Conservation (phyloP, 2,329 filamentous ascomycete genomes). For the Xylariaceae sp. region DNA sequence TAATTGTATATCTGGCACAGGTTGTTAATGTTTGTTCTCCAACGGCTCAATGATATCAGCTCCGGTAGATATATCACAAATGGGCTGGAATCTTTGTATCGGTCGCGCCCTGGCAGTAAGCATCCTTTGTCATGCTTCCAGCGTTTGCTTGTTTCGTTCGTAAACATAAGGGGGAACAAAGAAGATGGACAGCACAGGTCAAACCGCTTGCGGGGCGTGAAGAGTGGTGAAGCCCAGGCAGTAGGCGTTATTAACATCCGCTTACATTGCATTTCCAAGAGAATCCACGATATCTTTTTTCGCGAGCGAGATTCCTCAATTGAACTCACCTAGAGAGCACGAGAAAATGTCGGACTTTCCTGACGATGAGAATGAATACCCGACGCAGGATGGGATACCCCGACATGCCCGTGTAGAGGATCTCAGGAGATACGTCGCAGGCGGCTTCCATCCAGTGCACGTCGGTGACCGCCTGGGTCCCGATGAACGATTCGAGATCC, state of each 20-base stretch:
- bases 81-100: not conserved
- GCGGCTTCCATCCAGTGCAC: slow-evolving; percentile 11
- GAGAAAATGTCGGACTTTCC: not conserved
- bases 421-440: slow-evolving; percentile 1
- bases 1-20: not conserved
- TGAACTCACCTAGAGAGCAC: no score
- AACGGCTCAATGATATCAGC: not conserved
- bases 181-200: not conserved
- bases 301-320: not conserved
- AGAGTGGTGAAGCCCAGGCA: not conserved
- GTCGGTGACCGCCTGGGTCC: slow-evolving; percentile 9
- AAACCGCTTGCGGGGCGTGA: not conserved
- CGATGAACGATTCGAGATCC: slow-evolving; percentile 11
- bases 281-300: not conserved
- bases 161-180: not conserved
- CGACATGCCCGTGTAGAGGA: slow-evolving; percentile 2
- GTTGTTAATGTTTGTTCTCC: not conserved
- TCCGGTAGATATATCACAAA: not conserved
- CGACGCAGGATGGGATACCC: not conserved
- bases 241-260: not conserved
- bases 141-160: not conserved
- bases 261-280: not conserved
- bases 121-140: not conserved
- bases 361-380: not conserved
- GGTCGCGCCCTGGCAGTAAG: not conserved